Conservation (phyloP, 805 yeast species). For the Yamadazyma olivae region DNA sequence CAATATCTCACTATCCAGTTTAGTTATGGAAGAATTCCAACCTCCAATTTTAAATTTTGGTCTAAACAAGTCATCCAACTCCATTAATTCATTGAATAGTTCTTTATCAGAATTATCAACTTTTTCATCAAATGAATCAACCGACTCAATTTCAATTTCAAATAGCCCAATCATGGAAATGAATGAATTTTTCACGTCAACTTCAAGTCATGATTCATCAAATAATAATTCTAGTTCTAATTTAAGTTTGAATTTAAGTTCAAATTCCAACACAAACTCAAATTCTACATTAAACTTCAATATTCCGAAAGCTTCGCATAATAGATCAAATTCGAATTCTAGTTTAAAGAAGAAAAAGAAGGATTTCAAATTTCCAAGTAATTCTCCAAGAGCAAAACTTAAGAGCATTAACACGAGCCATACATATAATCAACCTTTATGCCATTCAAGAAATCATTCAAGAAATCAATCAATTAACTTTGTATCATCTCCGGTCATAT, state of each 20-base stretch:
- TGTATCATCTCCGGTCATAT: conserved; percentile 24
- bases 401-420: conserved; percentile 1
- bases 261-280: neutral
- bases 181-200: conserved; percentile 11
- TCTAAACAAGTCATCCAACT: conserved; percentile 13
- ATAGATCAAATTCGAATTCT: neutral
- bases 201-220: too few relatives aligned
- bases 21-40: conserved; percentile 13
- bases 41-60: conserved; percentile 28
- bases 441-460: conserved; percentile 1
- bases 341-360: conserved; percentile 6
- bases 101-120: conserved; percentile 18
- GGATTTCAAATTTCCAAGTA: conserved; percentile 10
- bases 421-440: neutral
- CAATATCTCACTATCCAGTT: neutral
- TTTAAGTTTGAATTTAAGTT: neutral
- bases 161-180: conserved; percentile 22
- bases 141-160: conserved; percentile 17
- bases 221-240: conserved; percentile 5
- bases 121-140: conserved; percentile 13
- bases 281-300: conserved; percentile 2
- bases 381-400: conserved; percentile 6
- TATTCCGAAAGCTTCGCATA: neutral
- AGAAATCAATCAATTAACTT: neutral
- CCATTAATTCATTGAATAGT: conserved; percentile 16